Evolutionary conservation across 805 yeast genomes (phyloP).

Genomic region (Hanseniaspora occidentalis): DNA sequence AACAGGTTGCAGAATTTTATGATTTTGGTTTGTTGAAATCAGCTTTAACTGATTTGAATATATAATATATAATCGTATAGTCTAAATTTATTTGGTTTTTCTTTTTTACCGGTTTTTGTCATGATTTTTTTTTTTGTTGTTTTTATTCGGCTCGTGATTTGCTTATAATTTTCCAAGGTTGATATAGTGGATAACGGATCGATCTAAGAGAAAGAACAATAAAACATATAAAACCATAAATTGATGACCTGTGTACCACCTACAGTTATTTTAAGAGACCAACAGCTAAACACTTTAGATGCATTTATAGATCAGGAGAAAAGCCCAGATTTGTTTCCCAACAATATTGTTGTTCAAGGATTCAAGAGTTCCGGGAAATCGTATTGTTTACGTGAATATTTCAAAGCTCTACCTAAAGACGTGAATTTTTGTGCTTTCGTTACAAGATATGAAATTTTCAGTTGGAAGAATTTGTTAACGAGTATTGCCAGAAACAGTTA

Average conservation of each 20-base stretch:
- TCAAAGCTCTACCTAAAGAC: constrained; percentile 8
- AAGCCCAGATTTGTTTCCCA: constrained; percentile 11
- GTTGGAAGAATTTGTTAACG: constrained; percentile 23
- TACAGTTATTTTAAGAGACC: constrained; percentile 10
- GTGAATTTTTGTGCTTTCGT: constrained; percentile 12
- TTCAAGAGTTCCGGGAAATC: constrained; percentile 21
- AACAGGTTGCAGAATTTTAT: constrained; percentile 46
- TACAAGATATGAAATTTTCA: constrained; percentile 19
- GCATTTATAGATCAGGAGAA: constrained; percentile 13
- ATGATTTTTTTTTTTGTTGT: too few species aligned
- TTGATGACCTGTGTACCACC: not conserved
- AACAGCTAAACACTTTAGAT: constrained; percentile 14
- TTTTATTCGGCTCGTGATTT: too few species aligned
- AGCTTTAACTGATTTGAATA: constrained; percentile 3
- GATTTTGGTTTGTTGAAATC: constrained; percentile 44
- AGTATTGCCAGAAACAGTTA: constrained; percentile 18
- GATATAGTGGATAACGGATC: too few species aligned
- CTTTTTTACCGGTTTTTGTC: too few species aligned
- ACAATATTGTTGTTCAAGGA: constrained; percentile 20
- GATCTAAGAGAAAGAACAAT: too few species aligned
- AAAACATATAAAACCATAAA: too few species aligned
- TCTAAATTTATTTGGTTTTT: too few species aligned
- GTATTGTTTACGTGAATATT: constrained; percentile 12
- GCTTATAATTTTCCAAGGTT: too few species aligned
- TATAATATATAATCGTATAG: not conserved